Conservation (phyloP, 768 basidiomycete genomes). For the Pleurotus salmoneostramineus region DNA sequence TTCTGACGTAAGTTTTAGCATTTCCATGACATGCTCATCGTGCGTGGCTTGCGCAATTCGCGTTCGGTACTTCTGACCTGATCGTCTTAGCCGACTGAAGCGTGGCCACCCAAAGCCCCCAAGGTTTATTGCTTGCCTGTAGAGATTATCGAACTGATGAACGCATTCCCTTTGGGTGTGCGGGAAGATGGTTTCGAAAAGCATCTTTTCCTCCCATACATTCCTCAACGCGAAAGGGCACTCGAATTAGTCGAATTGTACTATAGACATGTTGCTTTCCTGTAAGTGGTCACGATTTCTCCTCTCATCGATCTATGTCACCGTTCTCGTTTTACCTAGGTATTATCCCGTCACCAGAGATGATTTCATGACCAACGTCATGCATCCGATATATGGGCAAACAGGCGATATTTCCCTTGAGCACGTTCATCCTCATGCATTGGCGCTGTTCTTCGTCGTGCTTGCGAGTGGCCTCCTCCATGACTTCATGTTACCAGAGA, state of each 20-base stretch:
- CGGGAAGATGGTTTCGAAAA: conserved; percentile 33
- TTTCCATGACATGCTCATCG: conserved; percentile 34
- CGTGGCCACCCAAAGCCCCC: conserved; percentile 11
- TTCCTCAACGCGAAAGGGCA: conserved; percentile 36
- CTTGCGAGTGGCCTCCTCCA: conserved; percentile 44
- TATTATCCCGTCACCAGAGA: conserved; percentile 38
- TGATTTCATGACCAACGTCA: conserved; percentile 36
- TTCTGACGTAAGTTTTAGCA: conserved; percentile 21
- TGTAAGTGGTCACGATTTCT: conserved; percentile 27
- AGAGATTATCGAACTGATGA: conserved; percentile 40
- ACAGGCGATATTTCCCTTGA: conserved; percentile 26
- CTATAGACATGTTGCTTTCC: conserved; percentile 41
- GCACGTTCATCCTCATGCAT: conserved; percentile 37
- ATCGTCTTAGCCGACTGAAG: conserved; percentile 11
- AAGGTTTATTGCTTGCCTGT: conserved; percentile 31
- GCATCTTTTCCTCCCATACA: conserved; percentile 30
- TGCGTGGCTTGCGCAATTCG: conserved; percentile 11
- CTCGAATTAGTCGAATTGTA: conserved; percentile 37
- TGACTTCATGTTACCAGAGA: conserved; percentile 29
- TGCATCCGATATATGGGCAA: conserved; percentile 39
- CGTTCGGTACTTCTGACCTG: not conserved
- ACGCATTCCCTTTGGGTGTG: conserved; percentile 47
- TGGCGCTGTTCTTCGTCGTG: conserved; percentile 51
- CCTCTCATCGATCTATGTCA: not conserved
- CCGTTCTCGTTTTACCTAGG: conserved; percentile 22